Percentiles rank a stretch among this genome's conserved stretches.
Evolutionary conservation across 352 stramenopile species (phyloP).

Genomic region (Globisporangium rhizosaccharum): DNA sequence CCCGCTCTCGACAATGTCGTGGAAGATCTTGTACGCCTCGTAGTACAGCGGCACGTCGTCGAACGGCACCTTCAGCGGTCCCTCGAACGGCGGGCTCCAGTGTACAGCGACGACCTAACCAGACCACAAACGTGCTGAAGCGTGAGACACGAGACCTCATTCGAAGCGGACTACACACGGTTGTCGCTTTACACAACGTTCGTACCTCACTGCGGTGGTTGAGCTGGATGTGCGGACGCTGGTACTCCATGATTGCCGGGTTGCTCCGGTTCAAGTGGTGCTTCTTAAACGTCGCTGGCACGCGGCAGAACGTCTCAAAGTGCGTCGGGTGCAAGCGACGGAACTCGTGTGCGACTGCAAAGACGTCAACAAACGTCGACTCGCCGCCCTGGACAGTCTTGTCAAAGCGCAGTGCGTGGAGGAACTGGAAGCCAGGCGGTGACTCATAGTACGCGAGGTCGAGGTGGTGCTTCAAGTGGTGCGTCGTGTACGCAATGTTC

Average conservation of each 20-base stretch:
- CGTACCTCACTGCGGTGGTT: conserved; percentile 76
- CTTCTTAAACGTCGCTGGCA: conserved; percentile 95
- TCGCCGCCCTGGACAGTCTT: conserved; percentile 76
- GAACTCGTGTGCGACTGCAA: conserved; percentile 69
- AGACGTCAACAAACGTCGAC: conserved; percentile 85
- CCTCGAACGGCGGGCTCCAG: conserved; percentile 94
- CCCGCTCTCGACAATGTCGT: conserved; percentile 73
- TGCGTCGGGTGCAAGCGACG: conserved; percentile 52
- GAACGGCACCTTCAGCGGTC: conserved; percentile 79
- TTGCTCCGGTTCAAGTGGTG: conserved; percentile 84
- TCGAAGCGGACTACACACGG: neutral
- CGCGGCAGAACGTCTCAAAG: conserved; percentile 71
- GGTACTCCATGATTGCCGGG: conserved; percentile 90
- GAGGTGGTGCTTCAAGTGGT: conserved; percentile 89
- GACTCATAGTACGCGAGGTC: conserved; percentile 97
- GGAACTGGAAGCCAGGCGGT: conserved; percentile 92
- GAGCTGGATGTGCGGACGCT: conserved; percentile 90
- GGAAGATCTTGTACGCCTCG: conserved; percentile 73
- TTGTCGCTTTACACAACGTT: neutral
- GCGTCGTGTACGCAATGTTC: conserved; percentile 94
- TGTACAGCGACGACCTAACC: conserved; percentile 82
- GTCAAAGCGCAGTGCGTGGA: conserved; percentile 90
- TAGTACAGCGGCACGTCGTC: conserved; percentile 76
- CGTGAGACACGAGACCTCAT: neutral
- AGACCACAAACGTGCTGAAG: neutral